A percentile compares a stretch with the other conserved stretches of the same genome.
phyloP scores from a whole-genome alignment of 2,329 filamentous ascomycete species.

The Nemania sp. region DNA sequence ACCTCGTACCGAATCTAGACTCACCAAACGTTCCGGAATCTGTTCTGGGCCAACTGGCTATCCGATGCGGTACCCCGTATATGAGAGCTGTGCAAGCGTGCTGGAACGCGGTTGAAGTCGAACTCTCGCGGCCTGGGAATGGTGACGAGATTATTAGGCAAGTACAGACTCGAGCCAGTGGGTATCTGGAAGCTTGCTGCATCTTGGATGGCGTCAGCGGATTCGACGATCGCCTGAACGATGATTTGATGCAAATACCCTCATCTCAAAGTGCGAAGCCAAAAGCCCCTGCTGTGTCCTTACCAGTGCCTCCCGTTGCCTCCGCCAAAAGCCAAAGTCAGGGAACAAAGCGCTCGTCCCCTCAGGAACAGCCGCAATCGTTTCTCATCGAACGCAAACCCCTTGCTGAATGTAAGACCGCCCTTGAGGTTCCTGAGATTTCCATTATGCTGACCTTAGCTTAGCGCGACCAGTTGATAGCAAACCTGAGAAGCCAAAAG shows the following conservation, averaged over 20 bases:
- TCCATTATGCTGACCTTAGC: conserved; percentile 21
- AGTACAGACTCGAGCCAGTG: conserved; percentile 59
- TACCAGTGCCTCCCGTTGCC: conserved; percentile 27
- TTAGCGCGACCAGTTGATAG: conserved; percentile 25
- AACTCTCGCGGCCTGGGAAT: conserved; percentile 51
- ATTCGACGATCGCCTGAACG: conserved; percentile 57
- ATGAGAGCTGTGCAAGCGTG: conserved; percentile 75
- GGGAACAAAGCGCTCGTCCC: conserved; percentile 20
- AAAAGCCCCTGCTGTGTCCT: conserved; percentile 12
- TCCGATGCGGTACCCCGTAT: conserved; percentile 74
- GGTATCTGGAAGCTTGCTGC: conserved; percentile 65
- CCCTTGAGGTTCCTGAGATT: conserved; percentile 7
- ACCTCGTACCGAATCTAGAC: conserved; percentile 51
- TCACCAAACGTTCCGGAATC: conserved; percentile 62
- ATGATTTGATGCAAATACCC: conserved; percentile 44
- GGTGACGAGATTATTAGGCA: conserved; percentile 57
- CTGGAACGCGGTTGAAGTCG: conserved; percentile 70
- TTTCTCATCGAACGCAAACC: conserved; percentile 17
- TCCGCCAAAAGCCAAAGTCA: conserved; percentile 4
- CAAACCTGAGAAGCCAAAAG: conserved; percentile 28
- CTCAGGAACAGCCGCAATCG: conserved; percentile 19
- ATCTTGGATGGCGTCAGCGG: conserved; percentile 64
- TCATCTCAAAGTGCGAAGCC: conserved; percentile 19
- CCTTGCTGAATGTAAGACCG: conserved; percentile 24
- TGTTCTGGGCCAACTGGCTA: conserved; percentile 64